Evolutionary conservation across 305 asterid genomes (phyloP).

Genomic region (Withania somnifera): DNA sequence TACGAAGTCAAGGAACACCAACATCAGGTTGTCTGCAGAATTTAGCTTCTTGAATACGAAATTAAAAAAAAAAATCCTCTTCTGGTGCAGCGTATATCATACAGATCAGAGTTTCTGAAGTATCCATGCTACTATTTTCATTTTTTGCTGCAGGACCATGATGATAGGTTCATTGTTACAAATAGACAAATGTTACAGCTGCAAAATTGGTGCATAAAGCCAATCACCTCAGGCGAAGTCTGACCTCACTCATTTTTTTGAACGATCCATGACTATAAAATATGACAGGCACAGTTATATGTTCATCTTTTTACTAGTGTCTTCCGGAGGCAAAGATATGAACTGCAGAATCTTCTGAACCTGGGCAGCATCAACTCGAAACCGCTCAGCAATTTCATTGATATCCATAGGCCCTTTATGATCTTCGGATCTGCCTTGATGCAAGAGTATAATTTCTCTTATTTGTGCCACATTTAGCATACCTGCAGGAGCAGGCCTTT

Average conservation of each 20-base stretch:
- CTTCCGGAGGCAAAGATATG: conserved; percentile 57
- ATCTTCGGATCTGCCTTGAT: conserved; percentile 62
- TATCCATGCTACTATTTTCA: conserved; percentile 14
- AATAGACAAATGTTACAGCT: background rate
- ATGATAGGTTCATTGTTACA: background rate
- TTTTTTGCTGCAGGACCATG: background rate
- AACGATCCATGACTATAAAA: background rate
- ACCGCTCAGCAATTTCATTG: conserved; percentile 45
- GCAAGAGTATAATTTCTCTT: conserved; percentile 59
- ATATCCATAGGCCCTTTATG: conserved; percentile 53
- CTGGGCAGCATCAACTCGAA: conserved; percentile 43
- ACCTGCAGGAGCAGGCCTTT: conserved; percentile 65
- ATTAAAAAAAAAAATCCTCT: background rate
- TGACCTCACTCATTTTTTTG: background rate
- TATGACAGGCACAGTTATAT: background rate
- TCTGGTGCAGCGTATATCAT: background rate
- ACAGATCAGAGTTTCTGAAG: background rate
- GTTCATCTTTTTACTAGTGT: conserved; percentile 30
- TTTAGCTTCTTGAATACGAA: background rate
- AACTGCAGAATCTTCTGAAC: conserved; percentile 55
- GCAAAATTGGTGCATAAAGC: background rate
- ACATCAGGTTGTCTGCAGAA: background rate
- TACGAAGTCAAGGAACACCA: background rate
- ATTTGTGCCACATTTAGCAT: conserved; percentile 64
- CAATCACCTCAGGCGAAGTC: background rate